Percentiles rank a stretch among this genome's conserved stretches.
Evolutionary conservation across 163 green algal species (phyloP).

Genomic region (Prototheca wickerhamii): DNA sequence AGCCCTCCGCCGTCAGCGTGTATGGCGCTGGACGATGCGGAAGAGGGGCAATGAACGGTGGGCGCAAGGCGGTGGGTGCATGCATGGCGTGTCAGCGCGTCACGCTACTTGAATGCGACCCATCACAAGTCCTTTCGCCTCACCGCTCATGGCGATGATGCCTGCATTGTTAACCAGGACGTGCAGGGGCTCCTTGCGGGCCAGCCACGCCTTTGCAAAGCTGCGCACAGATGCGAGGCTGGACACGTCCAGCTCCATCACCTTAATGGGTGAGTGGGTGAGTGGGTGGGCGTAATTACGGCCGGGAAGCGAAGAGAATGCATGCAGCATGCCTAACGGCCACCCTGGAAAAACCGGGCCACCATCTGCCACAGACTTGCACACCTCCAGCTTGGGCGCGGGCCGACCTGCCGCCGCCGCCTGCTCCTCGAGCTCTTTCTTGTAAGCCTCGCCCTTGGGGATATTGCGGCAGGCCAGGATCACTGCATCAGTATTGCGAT

Average conservation of each 20-base stretch:
- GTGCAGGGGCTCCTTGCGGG: constrained; percentile 35
- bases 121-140: not conserved
- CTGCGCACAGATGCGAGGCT: constrained; percentile 46
- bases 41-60: not conserved
- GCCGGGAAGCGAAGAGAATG: too few relatives aligned
- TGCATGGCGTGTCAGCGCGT: too few relatives aligned
- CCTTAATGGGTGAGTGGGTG: too few relatives aligned
- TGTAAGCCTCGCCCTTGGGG: constrained; percentile 17
- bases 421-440: constrained; percentile 14
- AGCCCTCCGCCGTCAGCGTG: constrained; percentile 29
- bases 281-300: too few relatives aligned
- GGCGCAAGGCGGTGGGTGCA: not conserved
- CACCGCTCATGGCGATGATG: constrained; percentile 37
- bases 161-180: constrained; percentile 67
- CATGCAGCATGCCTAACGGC: too few relatives aligned
- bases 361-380: not conserved
- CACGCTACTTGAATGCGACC: not conserved
- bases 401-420: constrained; percentile 5
- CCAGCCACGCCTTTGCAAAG: constrained; percentile 41
- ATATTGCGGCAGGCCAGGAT: constrained; percentile 36
- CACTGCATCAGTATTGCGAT: constrained; percentile 18
- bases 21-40: not conserved
- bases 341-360: not conserved
- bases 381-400: constrained; percentile 14
- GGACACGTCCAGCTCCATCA: constrained; percentile 53